Conservation (phyloP, 2,329 filamentous ascomycete genomes). For the Talaromyces piceae region DNA sequence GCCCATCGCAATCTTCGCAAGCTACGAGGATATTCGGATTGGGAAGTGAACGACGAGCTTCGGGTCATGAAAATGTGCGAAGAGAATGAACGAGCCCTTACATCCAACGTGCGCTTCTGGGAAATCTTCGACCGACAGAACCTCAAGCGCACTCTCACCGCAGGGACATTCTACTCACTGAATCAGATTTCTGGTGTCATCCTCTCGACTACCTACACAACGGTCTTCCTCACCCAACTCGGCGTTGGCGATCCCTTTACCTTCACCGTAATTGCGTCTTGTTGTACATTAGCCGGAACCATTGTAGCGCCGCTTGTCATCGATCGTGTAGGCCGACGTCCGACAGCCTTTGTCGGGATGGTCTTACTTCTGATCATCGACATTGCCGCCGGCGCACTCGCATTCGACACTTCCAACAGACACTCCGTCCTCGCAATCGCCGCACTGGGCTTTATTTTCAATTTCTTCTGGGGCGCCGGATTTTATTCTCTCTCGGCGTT, state of each 20-base stretch:
- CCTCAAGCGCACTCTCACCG: slow-evolving; percentile 29
- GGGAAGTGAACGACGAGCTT: slow-evolving; percentile 26
- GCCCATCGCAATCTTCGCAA: slow-evolving; percentile 24
- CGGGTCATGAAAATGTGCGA: slow-evolving; percentile 24
- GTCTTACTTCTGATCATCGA: slow-evolving; percentile 27
- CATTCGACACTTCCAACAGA: slow-evolving; percentile 19
- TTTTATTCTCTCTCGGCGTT: slow-evolving; percentile 29
- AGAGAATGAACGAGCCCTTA: slow-evolving; percentile 19
- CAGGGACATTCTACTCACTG: slow-evolving; percentile 28
- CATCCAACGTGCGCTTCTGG: slow-evolving; percentile 24
- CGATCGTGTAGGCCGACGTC: slow-evolving; percentile 28
- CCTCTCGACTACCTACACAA: slow-evolving; percentile 31
- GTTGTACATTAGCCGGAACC: slow-evolving; percentile 30
- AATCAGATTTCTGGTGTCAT: slow-evolving; percentile 33
- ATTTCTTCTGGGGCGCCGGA: slow-evolving; percentile 31
- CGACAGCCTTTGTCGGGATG: slow-evolving; percentile 30
- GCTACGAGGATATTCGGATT: slow-evolving; percentile 25
- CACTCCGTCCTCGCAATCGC: slow-evolving; percentile 23
- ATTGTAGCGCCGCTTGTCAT: slow-evolving; percentile 29
- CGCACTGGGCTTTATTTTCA: slow-evolving; percentile 28
- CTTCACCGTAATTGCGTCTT: slow-evolving; percentile 30
- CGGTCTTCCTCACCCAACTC: slow-evolving; percentile 28
- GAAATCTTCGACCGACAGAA: slow-evolving; percentile 29
- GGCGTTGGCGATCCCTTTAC: slow-evolving; percentile 27
- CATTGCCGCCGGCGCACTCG: slow-evolving; percentile 26